Evolutionary conservation across 495 filamentous ascomycete species (phyloP), one percentile per base, ranked within the genome.

Genomic region (Amphirosellinia nigrospora): DNA sequence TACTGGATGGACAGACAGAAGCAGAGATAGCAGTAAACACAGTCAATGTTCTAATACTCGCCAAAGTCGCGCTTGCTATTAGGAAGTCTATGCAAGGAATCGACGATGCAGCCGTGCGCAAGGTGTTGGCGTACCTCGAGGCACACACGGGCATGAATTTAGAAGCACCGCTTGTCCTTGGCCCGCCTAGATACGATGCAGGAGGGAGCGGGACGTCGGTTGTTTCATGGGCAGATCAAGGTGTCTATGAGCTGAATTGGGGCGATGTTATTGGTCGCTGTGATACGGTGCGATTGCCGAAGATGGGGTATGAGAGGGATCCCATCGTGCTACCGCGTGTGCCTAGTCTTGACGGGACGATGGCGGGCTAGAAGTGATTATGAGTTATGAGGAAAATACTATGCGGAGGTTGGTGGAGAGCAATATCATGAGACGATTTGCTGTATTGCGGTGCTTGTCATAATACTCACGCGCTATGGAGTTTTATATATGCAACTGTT

Each of bases 201-300:
- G 32, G 63, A 8, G 21, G 85, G 82, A 66, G 87, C 82, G 30
- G 84, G 85, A 19, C 92, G 85, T 90, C 91, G 82, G 36, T 93
- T 88, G 81, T 93, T 88, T 81, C 82, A 7, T 79, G 77, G 75
- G 77, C 77, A 4, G 75, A 74, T 16, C 69, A 77, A 38, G 34
- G 36, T 19, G 52, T 66, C 2, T 79, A 77, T n/a, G 73, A 71
- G 28, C 59, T 79, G 1, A 68, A 77, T 48, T 79, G 75, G 75
- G 77, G 77, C 11, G 28, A 55, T 26, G 48, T 45, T 1, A 34
- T 77, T 13, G 77, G 75, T 3, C 63, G 55, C 46, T 79, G 77
- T 41, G 77, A 77, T 3, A 55, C 77, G 0, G 75, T 77, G 13
- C 73, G 77, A 36, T 41, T 77, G 58, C 68, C 75, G 9, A 72